Conservation (phyloP, 2,329 filamentous ascomycete genomes). For the Thielaviopsis ethacetica region DNA sequence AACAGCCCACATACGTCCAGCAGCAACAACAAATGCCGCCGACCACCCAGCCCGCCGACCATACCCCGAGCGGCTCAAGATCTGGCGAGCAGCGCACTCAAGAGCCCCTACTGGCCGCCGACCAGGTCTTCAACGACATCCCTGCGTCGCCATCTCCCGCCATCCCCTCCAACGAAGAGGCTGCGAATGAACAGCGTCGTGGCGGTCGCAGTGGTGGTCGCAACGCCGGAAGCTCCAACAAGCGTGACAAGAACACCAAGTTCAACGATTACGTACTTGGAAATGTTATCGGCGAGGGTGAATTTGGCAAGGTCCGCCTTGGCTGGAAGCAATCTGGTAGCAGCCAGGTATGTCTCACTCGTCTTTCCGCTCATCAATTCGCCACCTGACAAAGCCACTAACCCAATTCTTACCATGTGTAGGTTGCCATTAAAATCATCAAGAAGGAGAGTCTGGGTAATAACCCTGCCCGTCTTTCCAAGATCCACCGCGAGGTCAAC, state of each 20-base stretch:
- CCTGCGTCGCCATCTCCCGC: slow-evolving; percentile 29
- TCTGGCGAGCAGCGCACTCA: slow-evolving; percentile 14
- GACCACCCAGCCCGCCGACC: not conserved
- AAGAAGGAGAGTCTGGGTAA: slow-evolving; percentile 76
- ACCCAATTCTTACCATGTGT: slow-evolving; percentile 7
- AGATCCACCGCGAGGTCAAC: slow-evolving; percentile 93
- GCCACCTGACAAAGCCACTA: not conserved
- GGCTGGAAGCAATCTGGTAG: slow-evolving; percentile 95
- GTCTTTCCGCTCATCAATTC: not conserved
- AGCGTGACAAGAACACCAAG: slow-evolving; percentile 55
- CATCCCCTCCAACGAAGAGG: slow-evolving; percentile 27
- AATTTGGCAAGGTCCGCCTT: slow-evolving; percentile 97
- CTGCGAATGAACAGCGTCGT: slow-evolving; percentile 16
- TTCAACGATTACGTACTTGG: slow-evolving; percentile 95
- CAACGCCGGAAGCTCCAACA: slow-evolving; percentile 14
- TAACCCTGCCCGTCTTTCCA: slow-evolving; percentile 78
- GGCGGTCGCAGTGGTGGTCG: slow-evolving; percentile 6
- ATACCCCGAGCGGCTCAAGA: slow-evolving; percentile 11
- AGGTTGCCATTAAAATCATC: slow-evolving; percentile 97
- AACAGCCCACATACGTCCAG: slow-evolving; percentile 1
- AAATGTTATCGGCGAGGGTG: slow-evolving; percentile 90
- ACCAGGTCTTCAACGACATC: slow-evolving; percentile 19
- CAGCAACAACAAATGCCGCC: slow-evolving; percentile 1
- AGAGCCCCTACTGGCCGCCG: slow-evolving; percentile 8
- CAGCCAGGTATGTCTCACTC: slow-evolving; percentile 43